Base-by-base conservation (phyloP, 2,329 filamentous ascomycete genomes). In the Periconia macrospinosa region DNA sequence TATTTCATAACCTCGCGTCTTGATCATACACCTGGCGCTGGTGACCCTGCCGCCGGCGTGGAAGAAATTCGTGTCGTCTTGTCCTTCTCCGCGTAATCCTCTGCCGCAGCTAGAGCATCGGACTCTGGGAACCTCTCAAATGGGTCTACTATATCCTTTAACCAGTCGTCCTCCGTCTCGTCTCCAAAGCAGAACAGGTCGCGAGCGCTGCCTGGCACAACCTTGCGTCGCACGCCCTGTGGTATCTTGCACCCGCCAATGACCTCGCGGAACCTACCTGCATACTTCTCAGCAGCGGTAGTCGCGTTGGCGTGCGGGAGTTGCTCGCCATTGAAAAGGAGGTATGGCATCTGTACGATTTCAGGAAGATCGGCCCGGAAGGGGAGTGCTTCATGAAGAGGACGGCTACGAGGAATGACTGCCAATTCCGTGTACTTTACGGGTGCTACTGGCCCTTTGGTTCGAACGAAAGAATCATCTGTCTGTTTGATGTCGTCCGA, bases 141-240 rank as follows among this genome's bases (percentile, higher is more conserved):
- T 10, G 15, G 11, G 33, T 37, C 33, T 37, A 37, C 33, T 37
- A 37, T n/a, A 5, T 37, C 33, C 33, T 13, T 13, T n/a, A 14
- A 66, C 63, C 67, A 72, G 13, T 70, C 70, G 8, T 59, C 57
- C 37, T 60, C 61, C 2, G 61, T 62, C 47, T 72, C 74, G 14
- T 76, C 74, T 23, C 73, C 69, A 47, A 78, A 74, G 64, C 89
- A 92, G 68, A 92, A 92, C 46, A 92, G 72, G 66, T 90, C 86
- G 30, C 76, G 73, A 1, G 83, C 78, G 40, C 75, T 76, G 23
- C 72, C 70, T n/a, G 74, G 60, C 30, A 67, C 42, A 55, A 65
- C 47, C 65, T 67, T 62, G 47, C 68, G 63, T 61, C 71, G 64
- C 60, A 65, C 69, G 6, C 65, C 66, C 52, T 64, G 68, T 23